Conservation (phyloP, 345 rosid species). For the Litchi chinensis region DNA sequence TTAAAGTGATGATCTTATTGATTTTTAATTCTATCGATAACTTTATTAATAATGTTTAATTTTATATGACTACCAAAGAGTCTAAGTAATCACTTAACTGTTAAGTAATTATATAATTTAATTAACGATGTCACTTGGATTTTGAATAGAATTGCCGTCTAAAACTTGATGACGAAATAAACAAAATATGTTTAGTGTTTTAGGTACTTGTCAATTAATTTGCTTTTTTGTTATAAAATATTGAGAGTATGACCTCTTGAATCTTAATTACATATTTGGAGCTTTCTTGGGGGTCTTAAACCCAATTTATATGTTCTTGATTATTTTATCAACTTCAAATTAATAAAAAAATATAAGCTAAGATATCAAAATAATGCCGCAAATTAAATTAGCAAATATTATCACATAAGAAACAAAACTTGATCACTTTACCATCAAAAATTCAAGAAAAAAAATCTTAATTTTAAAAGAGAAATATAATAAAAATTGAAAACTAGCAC, state of each 20-base stretch:
- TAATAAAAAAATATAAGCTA: too few species aligned
- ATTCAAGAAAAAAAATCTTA: too few species aligned
- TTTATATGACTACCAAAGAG: background rate
- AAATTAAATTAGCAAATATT: too few species aligned
- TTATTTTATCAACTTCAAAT: background rate
- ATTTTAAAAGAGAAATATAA: too few species aligned
- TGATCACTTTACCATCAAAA: too few species aligned
- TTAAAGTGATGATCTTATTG: background rate
- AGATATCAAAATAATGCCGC: too few species aligned
- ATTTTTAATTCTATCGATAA: background rate
- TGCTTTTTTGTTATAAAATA: background rate
- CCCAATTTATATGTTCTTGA: background rate
- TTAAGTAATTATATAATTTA: background rate
- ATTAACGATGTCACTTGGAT: background rate
- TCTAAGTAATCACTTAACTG: background rate
- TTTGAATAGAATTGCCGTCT: background rate
- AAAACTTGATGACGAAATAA: background rate
- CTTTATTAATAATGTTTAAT: background rate
- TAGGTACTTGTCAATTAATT: background rate
- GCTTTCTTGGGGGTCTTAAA: too few species aligned
- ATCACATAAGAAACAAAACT: background rate
- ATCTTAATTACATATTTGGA: too few species aligned
- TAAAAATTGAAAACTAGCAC: too few species aligned
- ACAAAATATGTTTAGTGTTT: background rate
- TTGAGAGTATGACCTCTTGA: background rate